Evolutionary conservation across 1,284 basidiomycete species (phyloP).

Genomic region (Ceratobasidium sp.): DNA sequence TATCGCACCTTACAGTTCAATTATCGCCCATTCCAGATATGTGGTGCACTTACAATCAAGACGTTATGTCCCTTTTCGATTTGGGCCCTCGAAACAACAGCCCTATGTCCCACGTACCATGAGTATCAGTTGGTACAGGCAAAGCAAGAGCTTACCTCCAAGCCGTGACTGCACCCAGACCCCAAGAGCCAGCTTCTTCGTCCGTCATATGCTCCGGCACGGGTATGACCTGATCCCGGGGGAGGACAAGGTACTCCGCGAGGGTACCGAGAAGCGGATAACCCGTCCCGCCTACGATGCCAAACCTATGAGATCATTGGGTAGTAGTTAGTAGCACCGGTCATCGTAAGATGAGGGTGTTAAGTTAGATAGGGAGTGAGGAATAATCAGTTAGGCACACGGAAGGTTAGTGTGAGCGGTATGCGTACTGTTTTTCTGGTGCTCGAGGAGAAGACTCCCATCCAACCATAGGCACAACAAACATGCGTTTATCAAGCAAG

Average conservation of each 20-base stretch:
- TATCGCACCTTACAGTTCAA: not conserved
- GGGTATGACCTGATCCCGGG: slow-evolving; percentile 74
- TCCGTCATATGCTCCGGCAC: slow-evolving; percentile 80
- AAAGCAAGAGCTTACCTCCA: slow-evolving; percentile 70
- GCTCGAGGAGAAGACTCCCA: slow-evolving; percentile 75
- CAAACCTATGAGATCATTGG: slow-evolving; percentile 60
- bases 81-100: slow-evolving; percentile 75
- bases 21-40: slow-evolving; percentile 52
- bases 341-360: slow-evolving; percentile 35
- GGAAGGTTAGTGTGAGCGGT: slow-evolving; percentile 48
- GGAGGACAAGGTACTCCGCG: slow-evolving; percentile 80
- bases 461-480: slow-evolving; percentile 79
- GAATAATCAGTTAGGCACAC: slow-evolving; percentile 49
- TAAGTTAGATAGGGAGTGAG: slow-evolving; percentile 40
- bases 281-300: slow-evolving; percentile 70
- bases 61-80: slow-evolving; percentile 77
- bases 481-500: slow-evolving; percentile 75
- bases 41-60: slow-evolving; percentile 66
- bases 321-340: slow-evolving; percentile 42
- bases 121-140: not conserved
- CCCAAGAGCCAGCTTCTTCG: slow-evolving; percentile 80
- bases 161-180: slow-evolving; percentile 82
- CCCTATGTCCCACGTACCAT: slow-evolving; percentile 62
- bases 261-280: slow-evolving; percentile 77
- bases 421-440: slow-evolving; percentile 64